Conservation (phyloP, 2,329 filamentous ascomycete genomes). For the Furcasterigmium furcatum region DNA sequence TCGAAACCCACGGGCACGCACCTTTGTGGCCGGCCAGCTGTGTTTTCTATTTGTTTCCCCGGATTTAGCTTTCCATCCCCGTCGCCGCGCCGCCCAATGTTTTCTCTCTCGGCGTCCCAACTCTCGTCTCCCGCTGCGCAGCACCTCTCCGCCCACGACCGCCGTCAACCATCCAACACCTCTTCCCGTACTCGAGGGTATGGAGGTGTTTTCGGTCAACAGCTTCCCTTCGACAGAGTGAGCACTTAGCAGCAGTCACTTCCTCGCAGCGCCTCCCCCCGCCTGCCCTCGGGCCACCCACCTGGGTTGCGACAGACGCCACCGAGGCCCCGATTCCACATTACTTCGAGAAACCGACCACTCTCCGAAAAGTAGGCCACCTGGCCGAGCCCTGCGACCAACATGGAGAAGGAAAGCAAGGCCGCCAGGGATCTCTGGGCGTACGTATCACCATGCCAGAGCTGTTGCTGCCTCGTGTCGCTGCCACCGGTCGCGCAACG, state of each 20-base stretch:
- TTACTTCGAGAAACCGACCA: no score
- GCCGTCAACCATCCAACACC: neutral
- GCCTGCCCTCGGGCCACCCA: no score
- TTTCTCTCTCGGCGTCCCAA: slow-evolving; percentile 7
- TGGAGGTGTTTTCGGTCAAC: neutral
- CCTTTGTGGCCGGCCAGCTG: slow-evolving; percentile 6
- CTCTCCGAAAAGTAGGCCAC: neutral
- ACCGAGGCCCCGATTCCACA: no score
- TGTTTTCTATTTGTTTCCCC: slow-evolving; percentile 3
- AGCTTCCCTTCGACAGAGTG: slow-evolving; percentile 1
- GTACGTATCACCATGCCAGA: neutral
- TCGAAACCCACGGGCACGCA: neutral
- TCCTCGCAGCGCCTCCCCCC: no score
- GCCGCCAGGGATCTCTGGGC: neutral
- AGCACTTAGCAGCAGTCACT: slow-evolving; percentile 1
- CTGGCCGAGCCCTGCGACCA: neutral
- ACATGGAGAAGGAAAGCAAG: neutral
- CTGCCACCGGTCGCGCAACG: neutral
- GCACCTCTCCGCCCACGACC: neutral
- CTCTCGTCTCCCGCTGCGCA: slow-evolving; percentile 1
- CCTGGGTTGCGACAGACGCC: no score
- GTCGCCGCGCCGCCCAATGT: slow-evolving; percentile 11
- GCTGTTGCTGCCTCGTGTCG: no score
- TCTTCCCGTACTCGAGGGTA: slow-evolving; percentile 2
- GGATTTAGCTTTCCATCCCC: slow-evolving; percentile 1